A percentile compares a stretch with the other conserved stretches of the same genome.
Conservation (phyloP, 441 rosid species). For the Melastoma candidum region DNA sequence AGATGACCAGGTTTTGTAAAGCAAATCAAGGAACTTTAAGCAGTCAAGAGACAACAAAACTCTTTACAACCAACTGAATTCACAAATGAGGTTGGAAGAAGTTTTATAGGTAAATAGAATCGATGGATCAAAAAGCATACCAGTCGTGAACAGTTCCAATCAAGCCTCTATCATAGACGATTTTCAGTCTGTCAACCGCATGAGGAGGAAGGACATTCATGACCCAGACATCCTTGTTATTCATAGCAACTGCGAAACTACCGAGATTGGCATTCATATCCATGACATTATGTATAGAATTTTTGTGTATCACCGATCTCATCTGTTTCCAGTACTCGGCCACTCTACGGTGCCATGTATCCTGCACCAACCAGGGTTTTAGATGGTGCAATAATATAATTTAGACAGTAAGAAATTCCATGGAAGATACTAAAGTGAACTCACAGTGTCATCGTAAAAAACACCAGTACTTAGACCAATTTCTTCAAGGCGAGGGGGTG, state of each 20-base stretch:
- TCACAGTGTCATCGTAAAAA: constrained; percentile 73
- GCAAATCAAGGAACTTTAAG: too few relatives aligned
- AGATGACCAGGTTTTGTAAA: constrained; percentile 1
- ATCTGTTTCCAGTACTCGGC: constrained; percentile 79
- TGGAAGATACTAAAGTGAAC: constrained; percentile 7
- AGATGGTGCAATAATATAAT: constrained; percentile 6
- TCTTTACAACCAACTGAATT: not conserved
- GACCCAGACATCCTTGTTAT: constrained; percentile 78
- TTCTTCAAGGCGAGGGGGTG: constrained; percentile 83
- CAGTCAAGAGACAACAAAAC: not conserved
- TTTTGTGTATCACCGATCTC: constrained; percentile 60
- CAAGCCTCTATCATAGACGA: constrained; percentile 80
- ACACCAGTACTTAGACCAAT: constrained; percentile 55
- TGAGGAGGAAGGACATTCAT: constrained; percentile 81
- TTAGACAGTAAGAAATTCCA: constrained; percentile 32
- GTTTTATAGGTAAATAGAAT: constrained; percentile 8
- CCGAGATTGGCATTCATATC: constrained; percentile 92
- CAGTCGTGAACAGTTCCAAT: constrained; percentile 94
- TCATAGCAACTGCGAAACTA: constrained; percentile 80
- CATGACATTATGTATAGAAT: constrained; percentile 79
- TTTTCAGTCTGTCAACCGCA: constrained; percentile 57
- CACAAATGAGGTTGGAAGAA: constrained; percentile 1
- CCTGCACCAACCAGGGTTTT: constrained; percentile 33
- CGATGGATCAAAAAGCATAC: constrained; percentile 18
- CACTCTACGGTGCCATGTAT: constrained; percentile 73